Base-by-base conservation (phyloP, 2,329 filamentous ascomycete genomes). In the Pyrenochaeta sp. region DNA sequence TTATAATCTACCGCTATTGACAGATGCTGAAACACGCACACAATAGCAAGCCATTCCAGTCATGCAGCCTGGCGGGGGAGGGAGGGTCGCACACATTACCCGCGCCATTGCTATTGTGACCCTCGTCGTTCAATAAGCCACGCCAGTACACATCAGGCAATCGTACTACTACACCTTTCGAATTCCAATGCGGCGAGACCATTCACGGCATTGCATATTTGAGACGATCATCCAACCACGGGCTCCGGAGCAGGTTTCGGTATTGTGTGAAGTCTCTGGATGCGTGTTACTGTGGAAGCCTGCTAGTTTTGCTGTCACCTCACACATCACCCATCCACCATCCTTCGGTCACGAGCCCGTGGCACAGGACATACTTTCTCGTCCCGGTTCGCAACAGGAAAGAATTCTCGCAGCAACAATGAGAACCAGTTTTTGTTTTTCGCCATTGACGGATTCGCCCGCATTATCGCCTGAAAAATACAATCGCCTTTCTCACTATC, bases 21-120 rank as follows among this genome's bases (percentile, higher is more conserved):
- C 49, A 58, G 14, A 45, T 45, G 43, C 54, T 63, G 58, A 60
- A 65, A 67, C 57, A 45, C 43, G 41, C 49, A 58, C 56, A 67
- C 63, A 69, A 67, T 64, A 66, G 57, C 60, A 65, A 64, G 56
- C 49, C n/a, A n/a, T 14, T 21, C 35, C 54, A 32, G 31, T 44
- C 54, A 55, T 49, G 29, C 36, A 23, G 23, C 29, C 17, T 1
- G 41, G 36, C 20, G 23, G 23, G n/a, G 23, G 23, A 27, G 23
- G 23, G 23, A 27, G 23, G 23, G 23, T 9, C 23, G 23, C 45
- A 43, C 18, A 42, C 29, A 49, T 43, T 42, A 15, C 31, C 32
- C 23, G 32, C 27, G 41, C 43, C 50, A 45, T 52, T 56, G 37
- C 53, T 56, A 56, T 56, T 56, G 53, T 52, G 40, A 39, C 40